These are phyloP conservation scores for Penicillium sp. DNA, from an alignment of 2,329 filamentous ascomycete genomes.

Conservation along the genomic window DNA sequence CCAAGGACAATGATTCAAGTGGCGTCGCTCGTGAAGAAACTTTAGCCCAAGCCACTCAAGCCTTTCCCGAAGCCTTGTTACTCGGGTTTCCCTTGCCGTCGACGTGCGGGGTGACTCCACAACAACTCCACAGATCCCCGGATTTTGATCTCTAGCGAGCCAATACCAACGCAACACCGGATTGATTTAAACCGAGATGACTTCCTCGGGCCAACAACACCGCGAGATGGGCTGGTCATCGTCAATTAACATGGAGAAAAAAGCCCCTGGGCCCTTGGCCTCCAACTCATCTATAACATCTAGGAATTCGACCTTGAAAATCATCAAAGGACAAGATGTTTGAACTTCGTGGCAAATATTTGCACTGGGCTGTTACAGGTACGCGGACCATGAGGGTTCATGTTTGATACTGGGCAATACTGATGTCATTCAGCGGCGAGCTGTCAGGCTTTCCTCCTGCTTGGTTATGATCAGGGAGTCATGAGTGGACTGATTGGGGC, in stretches of 20 bases:
- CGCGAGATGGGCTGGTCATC: slow-evolving; percentile 2
- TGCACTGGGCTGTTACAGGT: slow-evolving; percentile 25
- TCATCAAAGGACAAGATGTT: slow-evolving; percentile 9
- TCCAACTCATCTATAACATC: background rate
- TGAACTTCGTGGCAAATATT: slow-evolving; percentile 14
- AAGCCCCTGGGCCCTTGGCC: slow-evolving; percentile 7
- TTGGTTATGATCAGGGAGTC: slow-evolving; percentile 35
- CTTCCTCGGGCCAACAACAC: slow-evolving; percentile 10
- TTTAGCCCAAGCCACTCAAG: background rate
- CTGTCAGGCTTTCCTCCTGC: slow-evolving; percentile 23
- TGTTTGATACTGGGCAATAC: background rate
- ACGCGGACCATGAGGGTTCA: background rate
- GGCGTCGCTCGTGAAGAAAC: slow-evolving; percentile 1
- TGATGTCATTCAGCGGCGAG: slow-evolving; percentile 15
- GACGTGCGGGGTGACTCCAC: background rate
- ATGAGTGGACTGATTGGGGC: slow-evolving; percentile 50
- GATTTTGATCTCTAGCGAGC: slow-evolving; percentile 2
- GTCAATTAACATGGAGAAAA: slow-evolving; percentile 1
- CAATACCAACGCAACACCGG: slow-evolving; percentile 6
- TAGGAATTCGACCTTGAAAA: background rate
- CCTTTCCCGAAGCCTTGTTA: background rate
- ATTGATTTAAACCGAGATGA: slow-evolving; percentile 6
- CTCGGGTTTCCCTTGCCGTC: background rate
- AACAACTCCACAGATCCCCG: slow-evolving; percentile 6
- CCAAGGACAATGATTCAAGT: background rate